A percentile compares a stretch with the other conserved stretches of the same genome.
Conservation (phyloP, 495 filamentous ascomycete species). For the Bacidia gigantensis region DNA sequence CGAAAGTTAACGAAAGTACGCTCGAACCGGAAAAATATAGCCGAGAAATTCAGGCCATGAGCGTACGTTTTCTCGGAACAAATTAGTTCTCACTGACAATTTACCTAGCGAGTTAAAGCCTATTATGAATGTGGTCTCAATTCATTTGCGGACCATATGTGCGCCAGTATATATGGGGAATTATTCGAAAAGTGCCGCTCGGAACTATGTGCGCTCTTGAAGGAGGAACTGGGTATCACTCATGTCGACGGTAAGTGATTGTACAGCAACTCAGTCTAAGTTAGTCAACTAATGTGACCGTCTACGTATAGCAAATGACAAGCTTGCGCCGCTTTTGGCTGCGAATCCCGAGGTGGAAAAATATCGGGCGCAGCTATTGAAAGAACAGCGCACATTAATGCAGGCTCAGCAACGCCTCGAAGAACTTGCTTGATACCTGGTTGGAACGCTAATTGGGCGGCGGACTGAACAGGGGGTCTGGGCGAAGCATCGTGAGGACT, state of each 20-base stretch:
- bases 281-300: not conserved
- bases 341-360: constrained; percentile 34
- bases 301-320: constrained; percentile 26
- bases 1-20: constrained; percentile 18
- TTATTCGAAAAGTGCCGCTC: constrained; percentile 32
- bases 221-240: constrained; percentile 22
- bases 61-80: constrained; percentile 25
- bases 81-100: constrained; percentile 4
- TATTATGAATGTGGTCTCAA: constrained; percentile 42
- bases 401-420: constrained; percentile 33
- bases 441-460: no score
- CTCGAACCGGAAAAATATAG: constrained; percentile 31
- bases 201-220: constrained; percentile 25
- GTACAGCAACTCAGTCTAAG: not conserved
- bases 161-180: constrained; percentile 31
- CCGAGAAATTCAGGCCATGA: constrained; percentile 38
- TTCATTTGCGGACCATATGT: constrained; percentile 36
- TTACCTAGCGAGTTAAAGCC: constrained; percentile 26
- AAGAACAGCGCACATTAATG: constrained; percentile 31
- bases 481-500: no score
- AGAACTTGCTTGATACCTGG: constrained; percentile 2
- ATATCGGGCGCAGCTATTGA: constrained; percentile 25
- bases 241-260: constrained; percentile 27
- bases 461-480: no score
- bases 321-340: constrained; percentile 34